Base-by-base conservation (phyloP, 2,329 filamentous ascomycete species). In the Colletotrichum lupini region DNA sequence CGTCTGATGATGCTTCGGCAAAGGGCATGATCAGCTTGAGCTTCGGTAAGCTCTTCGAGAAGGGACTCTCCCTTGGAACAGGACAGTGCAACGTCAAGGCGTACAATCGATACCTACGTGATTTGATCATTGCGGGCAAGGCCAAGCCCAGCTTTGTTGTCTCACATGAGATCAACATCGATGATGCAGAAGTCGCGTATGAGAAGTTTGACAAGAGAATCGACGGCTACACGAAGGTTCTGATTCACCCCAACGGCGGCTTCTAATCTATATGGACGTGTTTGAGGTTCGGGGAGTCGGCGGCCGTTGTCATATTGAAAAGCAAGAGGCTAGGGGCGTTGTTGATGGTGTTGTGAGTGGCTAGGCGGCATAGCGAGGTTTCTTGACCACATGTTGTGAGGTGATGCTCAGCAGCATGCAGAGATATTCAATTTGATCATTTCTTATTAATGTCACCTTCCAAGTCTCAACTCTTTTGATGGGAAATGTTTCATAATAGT, bases 21-120 rank as follows among this genome's bases (percentile, higher is more conserved):
- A 90, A 91, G 76, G 91, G 91, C 0, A 89, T 91, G 85, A 89
- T 93, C 67, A 83, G 90, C 74, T 83, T 92, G 32, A 90, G 87
- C 67, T 93, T 93, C 76, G 90, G 91, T 68, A 93, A 93, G 79
- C 82, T 93, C 0, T 93, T 93, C 76, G 91, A 93, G 76, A 93
- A 93, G 85, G 90, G 90, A 1, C 82, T 92, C 5, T 85, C 86
- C 2, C 82, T 93, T 2, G 87, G 88, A 11, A 91, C 89, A 3
- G 90, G 91, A 0, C 90, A 92, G 78, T 92, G 91, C 81, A 93
- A 93, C 74, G 91, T 93, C 76, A 93, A 92, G 81, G 83, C 87
- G 1, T 93, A 93, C 80, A 93, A 93, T 78, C 85, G 90, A 28
- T 91, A 92, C 77, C 81, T 93, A 52, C 86, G 91, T 14, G 91